Evolutionary conservation across 163 green algal species (phyloP), one percentile per base, ranked within the genome.

Genomic region (Smithsoniella earleae): DNA sequence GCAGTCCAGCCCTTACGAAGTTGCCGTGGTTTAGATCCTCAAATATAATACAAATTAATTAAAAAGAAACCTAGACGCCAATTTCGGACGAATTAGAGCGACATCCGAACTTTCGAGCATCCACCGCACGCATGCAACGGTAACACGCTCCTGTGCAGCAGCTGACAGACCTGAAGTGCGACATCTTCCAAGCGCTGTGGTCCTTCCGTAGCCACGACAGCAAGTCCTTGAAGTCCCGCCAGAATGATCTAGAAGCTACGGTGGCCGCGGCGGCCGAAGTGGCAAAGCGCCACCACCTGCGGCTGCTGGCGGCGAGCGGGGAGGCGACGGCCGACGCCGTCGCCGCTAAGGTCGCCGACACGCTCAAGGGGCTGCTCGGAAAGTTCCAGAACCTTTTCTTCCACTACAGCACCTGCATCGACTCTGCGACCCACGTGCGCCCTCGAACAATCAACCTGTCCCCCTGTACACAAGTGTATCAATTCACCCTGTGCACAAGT

Each of bases 301-400:
- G n/a, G n/a, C 8, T 64, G 49, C 49, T 64, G 6, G 49, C 49
- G 25, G 25, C 31, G 25, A 25, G 33, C 1, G 25, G 49, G 1
- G 49, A 64, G 49, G 49, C 49, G 25, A 27, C 49, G 0, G 49
- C 49, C 49, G 33, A 64, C 6, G 49, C 49, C 1, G 25, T 64
- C 49, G 49, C 49, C 8, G 49, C 49, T 6, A 27, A 25, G 8
- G 49, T 27, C 6, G 16, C 49, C 1, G 16, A 25, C 49, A 64
- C 31, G 49, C 49, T 64, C 6, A 25, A 64, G 6, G 49, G 33
- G 49, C 49, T 64, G 8, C 49, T 64, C 49, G 16, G 25, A 27
- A 64, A 25, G 1, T 64, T 36, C 49, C 49, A 64, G 49, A 64
- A 64, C 49, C 31, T 64, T 27, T 64, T 64, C 49, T 27, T 27